Base-by-base conservation (phyloP, 2,329 filamentous ascomycete species). In the Moelleriella libera region DNA sequence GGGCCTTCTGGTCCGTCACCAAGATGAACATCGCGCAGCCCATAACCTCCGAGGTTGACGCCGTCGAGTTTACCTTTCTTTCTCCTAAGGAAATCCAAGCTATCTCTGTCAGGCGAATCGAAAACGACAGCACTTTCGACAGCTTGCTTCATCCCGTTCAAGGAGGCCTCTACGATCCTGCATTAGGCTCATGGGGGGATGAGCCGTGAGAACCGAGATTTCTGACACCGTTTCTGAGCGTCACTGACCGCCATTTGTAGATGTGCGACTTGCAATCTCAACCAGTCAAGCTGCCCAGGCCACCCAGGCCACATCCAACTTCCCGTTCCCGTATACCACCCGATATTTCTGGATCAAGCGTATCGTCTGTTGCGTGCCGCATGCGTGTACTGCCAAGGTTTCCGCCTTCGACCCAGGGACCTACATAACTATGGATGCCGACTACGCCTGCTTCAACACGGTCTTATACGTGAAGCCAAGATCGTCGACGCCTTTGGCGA, bases 281-380 rank as follows among this genome's bases (percentile, higher is more conserved):
- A 82, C 59, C 82, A 82, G 51, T 76, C 81, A 60, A 78, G 78
- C 57, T 98, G 94, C 63, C 88, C 90, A 6, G 94, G 94, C 49
- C 94, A 98, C 69, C 78, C 85, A 50, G 94, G 92, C 47, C 92
- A 98, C 61, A 94, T 98, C 63, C 88, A 96, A 57, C 80, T 98
- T 10, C 89, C 92, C 11, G 83, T 89, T 10, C 87, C 86, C 44
- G 86, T 96, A 46, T 98, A 97, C 63, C 90, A 98, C 64, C 87
- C 90, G n/a, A 85, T 88, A 2, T 97, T 96, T 60, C 84, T 98
- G 72, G 89, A 96, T 61, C 89, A 96, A 63, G 77, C 89, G 46
- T 78, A 94, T 53, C 83, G 86, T 43, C 72, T 98, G 43, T 74
- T 98, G 21, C 82, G 88, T 56, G 84, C 87, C 47, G 85, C 90